phyloP scores from a whole-genome alignment of 2,329 filamentous ascomycete genomes.

The Xylogone sp. region DNA sequence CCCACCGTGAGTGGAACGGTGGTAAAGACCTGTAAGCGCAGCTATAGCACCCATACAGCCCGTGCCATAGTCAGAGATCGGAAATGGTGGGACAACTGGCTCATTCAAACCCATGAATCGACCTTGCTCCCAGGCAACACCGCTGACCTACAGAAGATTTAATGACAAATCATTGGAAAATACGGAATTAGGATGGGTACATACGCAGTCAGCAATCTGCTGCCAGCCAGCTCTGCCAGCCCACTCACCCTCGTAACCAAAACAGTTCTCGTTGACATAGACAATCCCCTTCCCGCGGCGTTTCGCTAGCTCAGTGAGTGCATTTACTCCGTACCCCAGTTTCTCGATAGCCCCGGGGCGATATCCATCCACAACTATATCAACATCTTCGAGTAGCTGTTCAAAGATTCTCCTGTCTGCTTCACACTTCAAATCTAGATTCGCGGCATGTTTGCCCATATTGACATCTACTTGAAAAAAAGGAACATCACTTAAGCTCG shows the following conservation, averaged over 20 bases:
- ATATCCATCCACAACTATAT: constrained; percentile 68
- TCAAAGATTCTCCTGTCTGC: constrained; percentile 55
- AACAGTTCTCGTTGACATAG: constrained; percentile 70
- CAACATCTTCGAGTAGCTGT: constrained; percentile 54
- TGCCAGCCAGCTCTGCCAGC: constrained; percentile 64
- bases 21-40: constrained; percentile 59
- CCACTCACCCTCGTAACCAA: constrained; percentile 64
- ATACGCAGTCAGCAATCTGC: constrained; percentile 64
- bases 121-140: constrained; percentile 61
- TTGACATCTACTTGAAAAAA: constrained; percentile 73
- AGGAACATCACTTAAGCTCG: constrained; percentile 64
- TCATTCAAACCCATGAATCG: constrained; percentile 56
- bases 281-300: constrained; percentile 58
- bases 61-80: constrained; percentile 65
- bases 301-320: constrained; percentile 48
- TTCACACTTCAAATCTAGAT: constrained; percentile 56
- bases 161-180: neutral
- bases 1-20: constrained; percentile 58
- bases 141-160: constrained; percentile 31
- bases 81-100: constrained; percentile 63
- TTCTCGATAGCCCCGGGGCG: constrained; percentile 61
- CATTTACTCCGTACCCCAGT: constrained; percentile 58
- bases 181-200: neutral
- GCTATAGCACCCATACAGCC: constrained; percentile 69
- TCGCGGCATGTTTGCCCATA: constrained; percentile 64